Conservation (phyloP, 148 eudicot genomes). For the Salicornia ramosissima region DNA sequence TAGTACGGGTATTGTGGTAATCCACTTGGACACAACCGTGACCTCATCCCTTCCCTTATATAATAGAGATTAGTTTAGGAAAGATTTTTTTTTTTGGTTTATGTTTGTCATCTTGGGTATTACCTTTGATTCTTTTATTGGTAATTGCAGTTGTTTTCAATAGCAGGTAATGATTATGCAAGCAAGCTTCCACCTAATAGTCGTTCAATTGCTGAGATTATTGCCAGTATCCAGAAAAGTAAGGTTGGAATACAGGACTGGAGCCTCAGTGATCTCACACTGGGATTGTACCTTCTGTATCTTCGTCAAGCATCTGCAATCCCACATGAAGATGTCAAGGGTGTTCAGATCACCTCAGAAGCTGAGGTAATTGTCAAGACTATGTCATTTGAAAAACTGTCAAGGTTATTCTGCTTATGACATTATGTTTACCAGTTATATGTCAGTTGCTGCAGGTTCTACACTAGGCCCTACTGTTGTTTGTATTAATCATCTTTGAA, state of each 20-base stretch:
- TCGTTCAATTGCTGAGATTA: constrained; percentile 66
- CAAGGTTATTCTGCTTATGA: neutral
- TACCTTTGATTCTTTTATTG: constrained; percentile 2
- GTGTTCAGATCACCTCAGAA: constrained; percentile 66
- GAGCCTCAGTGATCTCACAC: constrained; percentile 88
- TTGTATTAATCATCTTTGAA: constrained; percentile 6
- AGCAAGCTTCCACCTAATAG: constrained; percentile 51
- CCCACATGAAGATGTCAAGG: constrained; percentile 66
- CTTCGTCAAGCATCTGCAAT: constrained; percentile 72
- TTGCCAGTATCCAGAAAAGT: constrained; percentile 75
- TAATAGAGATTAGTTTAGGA: too few species aligned
- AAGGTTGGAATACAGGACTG: constrained; percentile 83
- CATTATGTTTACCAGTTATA: neutral
- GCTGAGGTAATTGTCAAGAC: constrained; percentile 42
- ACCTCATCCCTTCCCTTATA: too few species aligned
- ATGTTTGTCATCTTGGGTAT: neutral
- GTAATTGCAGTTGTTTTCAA: constrained; percentile 11
- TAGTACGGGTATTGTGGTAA: too few species aligned
- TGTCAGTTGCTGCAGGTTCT: neutral
- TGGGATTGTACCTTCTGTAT: constrained; percentile 86
- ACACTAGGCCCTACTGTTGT: neutral
- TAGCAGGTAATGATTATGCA: constrained; percentile 51
- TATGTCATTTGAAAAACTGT: constrained; percentile 11
- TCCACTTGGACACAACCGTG: too few species aligned
- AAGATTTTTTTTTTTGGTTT: neutral